Percentiles rank a stretch among this genome's conserved stretches.
These are phyloP conservation scores for Pseudozyma sp. DNA, from an alignment of 1,284 basidiomycete genomes.

Conservation along the genomic window DNA sequence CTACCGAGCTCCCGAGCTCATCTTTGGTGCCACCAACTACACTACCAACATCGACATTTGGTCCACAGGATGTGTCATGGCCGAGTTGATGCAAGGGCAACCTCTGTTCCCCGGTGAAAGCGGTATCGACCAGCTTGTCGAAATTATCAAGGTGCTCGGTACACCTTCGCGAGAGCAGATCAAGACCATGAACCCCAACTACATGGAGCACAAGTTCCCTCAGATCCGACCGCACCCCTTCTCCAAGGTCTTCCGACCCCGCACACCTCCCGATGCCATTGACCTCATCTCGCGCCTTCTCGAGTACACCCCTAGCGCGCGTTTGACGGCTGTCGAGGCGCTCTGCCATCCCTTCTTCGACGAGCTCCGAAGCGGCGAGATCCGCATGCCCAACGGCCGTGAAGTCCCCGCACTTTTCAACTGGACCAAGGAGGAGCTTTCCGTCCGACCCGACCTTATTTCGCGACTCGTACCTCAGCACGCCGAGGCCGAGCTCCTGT, in stretches of 20 bases:
- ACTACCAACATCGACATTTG: slow-evolving; percentile 99
- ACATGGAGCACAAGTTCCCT: slow-evolving; percentile 99
- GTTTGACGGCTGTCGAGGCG: slow-evolving; percentile 90
- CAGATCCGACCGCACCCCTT: slow-evolving; percentile 87
- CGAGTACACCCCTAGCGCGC: slow-evolving; percentile 94
- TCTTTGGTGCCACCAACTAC: slow-evolving; percentile 99
- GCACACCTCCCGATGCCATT: slow-evolving; percentile 95
- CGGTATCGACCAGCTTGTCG: slow-evolving; percentile 98
- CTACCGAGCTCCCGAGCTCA: slow-evolving; percentile 98
- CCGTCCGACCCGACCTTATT: slow-evolving; percentile 93
- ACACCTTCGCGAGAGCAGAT: slow-evolving; percentile 99
- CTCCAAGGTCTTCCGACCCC: slow-evolving; percentile 92
- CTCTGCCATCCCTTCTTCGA: slow-evolving; percentile 91
- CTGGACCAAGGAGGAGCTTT: slow-evolving; percentile 96
- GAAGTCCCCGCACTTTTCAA: slow-evolving; percentile 94
- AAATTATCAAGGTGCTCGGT: slow-evolving; percentile 99
- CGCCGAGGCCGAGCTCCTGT: slow-evolving; percentile 86
- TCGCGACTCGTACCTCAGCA: slow-evolving; percentile 88
- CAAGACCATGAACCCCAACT: slow-evolving; percentile 99
- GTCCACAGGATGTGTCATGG: slow-evolving; percentile 99
- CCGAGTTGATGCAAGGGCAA: slow-evolving; percentile 98
- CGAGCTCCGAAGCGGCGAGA: slow-evolving; percentile 82
- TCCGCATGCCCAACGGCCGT: slow-evolving; percentile 95
- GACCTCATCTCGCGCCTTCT: slow-evolving; percentile 93
- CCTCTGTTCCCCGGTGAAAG: slow-evolving; percentile 99